These are phyloP conservation scores for Coemansia sp. DNA, from an alignment of 192 early-diverging fungal species.

Conservation along the genomic window DNA sequence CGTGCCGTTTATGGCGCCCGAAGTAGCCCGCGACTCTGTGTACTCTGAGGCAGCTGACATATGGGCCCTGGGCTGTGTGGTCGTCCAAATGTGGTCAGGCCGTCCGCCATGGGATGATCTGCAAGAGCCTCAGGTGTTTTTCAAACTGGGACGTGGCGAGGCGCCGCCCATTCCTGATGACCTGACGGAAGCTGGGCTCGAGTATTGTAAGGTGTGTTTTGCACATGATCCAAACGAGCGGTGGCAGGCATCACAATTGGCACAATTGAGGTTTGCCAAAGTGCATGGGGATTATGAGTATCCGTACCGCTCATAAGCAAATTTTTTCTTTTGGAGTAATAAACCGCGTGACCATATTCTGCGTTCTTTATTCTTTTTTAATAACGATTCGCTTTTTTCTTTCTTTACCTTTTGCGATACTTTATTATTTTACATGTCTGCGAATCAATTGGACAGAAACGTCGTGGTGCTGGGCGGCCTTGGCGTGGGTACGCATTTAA, in stretches of 20 bases:
- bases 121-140: constrained; percentile 61
- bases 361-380: constrained; percentile 5
- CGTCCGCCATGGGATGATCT: constrained; percentile 67
- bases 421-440: constrained; percentile 5
- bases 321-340: background rate
- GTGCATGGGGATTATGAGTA: constrained; percentile 47
- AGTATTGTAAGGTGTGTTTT: constrained; percentile 79
- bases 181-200: constrained; percentile 65
- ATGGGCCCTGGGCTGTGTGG: constrained; percentile 85
- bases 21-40: constrained; percentile 75
- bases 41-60: constrained; percentile 95
- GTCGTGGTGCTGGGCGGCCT: constrained; percentile 40
- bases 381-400: background rate
- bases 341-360: background rate
- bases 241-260: constrained; percentile 73
- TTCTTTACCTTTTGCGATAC: background rate
- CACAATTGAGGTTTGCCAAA: constrained; percentile 71
- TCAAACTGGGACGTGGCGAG: constrained; percentile 76
- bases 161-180: constrained; percentile 78
- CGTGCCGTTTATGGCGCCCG: constrained; percentile 96
- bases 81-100: constrained; percentile 95
- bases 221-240: constrained; percentile 72
- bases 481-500: constrained; percentile 25
- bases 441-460: constrained; percentile 37
- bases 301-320: constrained; percentile 21